Evolutionary conservation across 768 basidiomycete genomes (phyloP), one percentile per base, ranked within the genome.

Genomic region (Nevesoporus exiguus): DNA sequence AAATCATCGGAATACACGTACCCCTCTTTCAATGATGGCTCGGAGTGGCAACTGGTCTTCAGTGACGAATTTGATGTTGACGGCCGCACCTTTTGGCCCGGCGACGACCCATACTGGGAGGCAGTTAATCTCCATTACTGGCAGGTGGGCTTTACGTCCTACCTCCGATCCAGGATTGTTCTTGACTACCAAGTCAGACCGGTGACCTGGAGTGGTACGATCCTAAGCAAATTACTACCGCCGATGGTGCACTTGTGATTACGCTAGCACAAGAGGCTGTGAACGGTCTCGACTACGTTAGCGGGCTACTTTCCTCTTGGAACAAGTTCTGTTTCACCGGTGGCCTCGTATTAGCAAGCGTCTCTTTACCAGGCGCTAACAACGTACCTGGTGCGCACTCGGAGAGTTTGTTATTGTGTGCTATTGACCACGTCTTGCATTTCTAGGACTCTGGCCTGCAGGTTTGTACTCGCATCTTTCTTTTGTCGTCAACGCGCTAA

Each of bases 241-340:
- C 74, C 55, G 75, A 79, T 58, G 95, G 96, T 21, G 74, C 78
- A 37, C 79, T 98, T 37, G 80, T 87, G 59, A 83, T 96, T 63
- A 91, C 86, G 2, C 72, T 96, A 61, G 81, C 71, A 25, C 68
- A 79, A 66, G 88, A 81, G 66, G 66, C 74, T 52, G 89, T 78
- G 39, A 88, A 95, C 66, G 80, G 80, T 53, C 73, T 95, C 51
- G 69, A 88, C 54, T 94, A 87, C 65, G 78, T 82, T 62, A 84
- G 88, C 39, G 88, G 82, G 14, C 73, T 91, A 76, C 72, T 90
- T 65, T 72, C 81, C 22, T 79, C 80, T 17, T 75, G 85, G 90
- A 97, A 97, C 72, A 94, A 96, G 71, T 90, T 98, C 59, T 98
- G 92, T 73, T 94, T 96, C 72, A 91, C 91, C 29, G 92, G 90